Evolutionary conservation across 768 basidiomycete genomes (phyloP).

Genomic region (Hypsizygus marmoreus): DNA sequence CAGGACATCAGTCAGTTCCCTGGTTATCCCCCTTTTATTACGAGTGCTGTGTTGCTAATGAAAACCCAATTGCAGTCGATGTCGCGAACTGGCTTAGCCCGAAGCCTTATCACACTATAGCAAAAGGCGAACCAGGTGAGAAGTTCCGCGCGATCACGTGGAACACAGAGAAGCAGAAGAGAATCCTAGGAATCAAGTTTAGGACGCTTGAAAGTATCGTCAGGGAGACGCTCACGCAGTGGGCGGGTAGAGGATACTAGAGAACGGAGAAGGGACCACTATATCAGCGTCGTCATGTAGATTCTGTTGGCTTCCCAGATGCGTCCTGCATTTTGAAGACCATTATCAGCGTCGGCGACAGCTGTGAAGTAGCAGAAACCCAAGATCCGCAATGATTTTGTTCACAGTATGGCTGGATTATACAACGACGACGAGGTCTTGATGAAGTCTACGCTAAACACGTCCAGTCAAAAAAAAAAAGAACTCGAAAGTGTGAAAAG

Average conservation of each 20-base stretch:
- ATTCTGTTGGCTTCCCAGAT: no score
- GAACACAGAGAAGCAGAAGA: slow-evolving; percentile 27
- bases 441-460: no score
- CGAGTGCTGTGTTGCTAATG: background rate
- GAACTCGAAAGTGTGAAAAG: no score
- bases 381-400: no score
- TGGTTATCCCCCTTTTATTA: background rate
- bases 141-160: slow-evolving; percentile 21
- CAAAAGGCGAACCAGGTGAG: slow-evolving; percentile 31
- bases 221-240: slow-evolving; percentile 32
- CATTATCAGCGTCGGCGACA: no score
- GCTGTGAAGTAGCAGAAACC: no score
- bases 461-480: no score
- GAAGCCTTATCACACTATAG: slow-evolving; percentile 25
- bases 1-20: slow-evolving; percentile 36
- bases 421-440: no score
- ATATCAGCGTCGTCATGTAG: no score
- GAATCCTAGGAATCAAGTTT: slow-evolving; percentile 33
- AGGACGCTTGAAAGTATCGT: slow-evolving; percentile 29
- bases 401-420: no score
- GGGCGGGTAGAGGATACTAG: slow-evolving; percentile 35
- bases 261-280: no score
- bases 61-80: slow-evolving; percentile 29
- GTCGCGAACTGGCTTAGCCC: slow-evolving; percentile 28
- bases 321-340: no score